phyloP scores from a whole-genome alignment of 257 asterid genomes.

The Solanum etuberosum region DNA sequence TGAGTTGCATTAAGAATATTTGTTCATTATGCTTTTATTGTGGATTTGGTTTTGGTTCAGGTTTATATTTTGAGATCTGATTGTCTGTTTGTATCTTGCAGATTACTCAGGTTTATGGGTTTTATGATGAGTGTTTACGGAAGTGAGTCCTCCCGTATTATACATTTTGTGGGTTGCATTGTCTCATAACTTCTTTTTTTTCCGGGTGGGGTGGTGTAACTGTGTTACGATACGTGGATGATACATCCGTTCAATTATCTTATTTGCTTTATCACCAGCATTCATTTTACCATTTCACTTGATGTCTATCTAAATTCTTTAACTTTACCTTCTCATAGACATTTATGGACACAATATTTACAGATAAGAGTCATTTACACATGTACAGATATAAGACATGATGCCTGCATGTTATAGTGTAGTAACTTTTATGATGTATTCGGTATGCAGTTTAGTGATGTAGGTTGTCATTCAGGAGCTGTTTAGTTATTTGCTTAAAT shows the following conservation, averaged over 20 bases:
- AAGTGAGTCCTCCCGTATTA: slow-evolving; percentile 25
- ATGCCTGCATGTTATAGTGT: neutral
- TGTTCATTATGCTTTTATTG: neutral
- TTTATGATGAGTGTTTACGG: slow-evolving; percentile 49
- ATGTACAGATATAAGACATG: neutral
- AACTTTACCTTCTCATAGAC: neutral
- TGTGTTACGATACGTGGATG: neutral
- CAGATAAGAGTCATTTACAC: neutral
- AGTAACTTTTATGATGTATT: neutral
- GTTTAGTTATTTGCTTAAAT: neutral
- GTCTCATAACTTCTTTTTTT: neutral
- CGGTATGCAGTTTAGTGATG: neutral
- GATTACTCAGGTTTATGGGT: slow-evolving; percentile 51
- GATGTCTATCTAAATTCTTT: neutral
- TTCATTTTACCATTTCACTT: neutral
- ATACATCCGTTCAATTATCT: neutral
- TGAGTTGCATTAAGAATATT: neutral
- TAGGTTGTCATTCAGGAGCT: neutral
- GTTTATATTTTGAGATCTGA: neutral
- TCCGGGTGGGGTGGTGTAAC: neutral
- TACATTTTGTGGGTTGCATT: neutral
- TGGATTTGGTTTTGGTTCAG: neutral
- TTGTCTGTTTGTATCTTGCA: slow-evolving; percentile 11
- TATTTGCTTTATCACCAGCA: neutral
- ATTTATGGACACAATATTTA: neutral